Evolutionary conservation across 1,139 yeast species (phyloP).

Genomic region (Eremothecium cymbalariae): DNA sequence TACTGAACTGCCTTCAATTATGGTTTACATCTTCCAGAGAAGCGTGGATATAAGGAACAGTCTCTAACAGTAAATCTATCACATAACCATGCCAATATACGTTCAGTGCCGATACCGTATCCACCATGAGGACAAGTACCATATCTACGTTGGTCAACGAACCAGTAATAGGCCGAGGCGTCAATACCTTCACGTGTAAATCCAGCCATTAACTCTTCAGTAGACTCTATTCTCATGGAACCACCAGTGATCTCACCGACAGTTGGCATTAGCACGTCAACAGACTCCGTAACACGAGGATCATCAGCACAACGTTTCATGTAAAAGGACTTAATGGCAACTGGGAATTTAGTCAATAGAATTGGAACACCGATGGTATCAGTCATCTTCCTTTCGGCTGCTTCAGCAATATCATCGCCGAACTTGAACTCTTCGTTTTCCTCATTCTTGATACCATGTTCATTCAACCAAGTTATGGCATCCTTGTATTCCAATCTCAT

Average conservation of each 20-base stretch:
- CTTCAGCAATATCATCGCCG: conserved; percentile 99
- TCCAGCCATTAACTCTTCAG: conserved; percentile 79
- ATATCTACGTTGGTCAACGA: conserved; percentile 87
- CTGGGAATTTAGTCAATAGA: conserved; percentile 88
- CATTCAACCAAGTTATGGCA: conserved; percentile 94
- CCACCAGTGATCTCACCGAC: conserved; percentile 99
- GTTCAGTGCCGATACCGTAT: conserved; percentile 95
- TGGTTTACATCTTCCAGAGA: conserved; percentile 96
- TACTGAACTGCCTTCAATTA: conserved; percentile 29
- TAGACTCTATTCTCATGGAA: conserved; percentile 87
- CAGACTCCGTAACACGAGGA: conserved; percentile 92
- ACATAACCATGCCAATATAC: conserved; percentile 97
- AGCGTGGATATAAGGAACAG: conserved; percentile 95
- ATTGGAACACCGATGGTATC: conserved; percentile 91
- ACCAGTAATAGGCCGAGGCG: conserved; percentile 84
- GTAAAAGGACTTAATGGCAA: conserved; percentile 93
- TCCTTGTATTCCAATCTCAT: conserved; percentile 83
- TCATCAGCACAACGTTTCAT: conserved; percentile 91
- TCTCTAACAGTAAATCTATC: conserved; percentile 97
- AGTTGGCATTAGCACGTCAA: conserved; percentile 96
- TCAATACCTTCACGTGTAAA: conserved; percentile 87
- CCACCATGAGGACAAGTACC: conserved; percentile 99
- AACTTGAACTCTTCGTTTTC: conserved; percentile 87
- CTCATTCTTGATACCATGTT: conserved; percentile 87
- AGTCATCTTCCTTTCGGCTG: conserved; percentile 98